Conservation (phyloP, 2,329 filamentous ascomycete species). For the Ploettnerulaceae sp. region DNA sequence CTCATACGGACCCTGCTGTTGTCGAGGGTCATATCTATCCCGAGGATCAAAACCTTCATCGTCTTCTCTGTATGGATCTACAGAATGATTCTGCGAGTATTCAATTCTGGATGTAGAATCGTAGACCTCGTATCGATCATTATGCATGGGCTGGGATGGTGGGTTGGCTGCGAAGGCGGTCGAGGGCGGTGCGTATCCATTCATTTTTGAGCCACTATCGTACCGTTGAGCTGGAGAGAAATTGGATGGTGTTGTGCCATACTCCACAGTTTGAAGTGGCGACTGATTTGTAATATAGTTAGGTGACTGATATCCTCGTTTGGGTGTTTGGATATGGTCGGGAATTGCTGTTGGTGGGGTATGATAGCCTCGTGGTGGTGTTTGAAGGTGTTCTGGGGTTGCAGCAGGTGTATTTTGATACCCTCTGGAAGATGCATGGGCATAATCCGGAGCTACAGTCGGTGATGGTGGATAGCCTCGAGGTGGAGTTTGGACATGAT, state of each 20-base stretch:
- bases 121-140: conserved; percentile 29
- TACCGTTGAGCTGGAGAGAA: conserved; percentile 23
- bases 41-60: conserved; percentile 22
- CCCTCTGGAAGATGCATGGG: conserved; percentile 32
- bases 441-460: conserved; percentile 38
- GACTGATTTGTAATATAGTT: conserved; percentile 46
- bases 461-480: conserved; percentile 28
- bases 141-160: conserved; percentile 17
- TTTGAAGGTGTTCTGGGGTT: conserved; percentile 30
- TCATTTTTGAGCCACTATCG: conserved; percentile 19
- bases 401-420: conserved; percentile 26
- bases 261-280: conserved; percentile 48
- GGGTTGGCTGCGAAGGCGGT: conserved; percentile 13
- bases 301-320: conserved; percentile 43
- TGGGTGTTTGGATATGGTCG: conserved; percentile 44
- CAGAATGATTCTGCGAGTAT: conserved; percentile 14
- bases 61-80: conserved; percentile 20
- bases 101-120: conserved; percentile 25
- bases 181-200: conserved; percentile 22
- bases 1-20: conserved; percentile 26
- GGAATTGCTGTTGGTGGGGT: conserved; percentile 31
- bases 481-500: conserved; percentile 42
- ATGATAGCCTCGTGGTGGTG: conserved; percentile 31
- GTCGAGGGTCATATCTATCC: conserved; percentile 24
- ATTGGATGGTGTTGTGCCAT: conserved; percentile 25